phyloP scores from a whole-genome alignment of 2,329 filamentous ascomycete species.

The Exophiala aquamarina region DNA sequence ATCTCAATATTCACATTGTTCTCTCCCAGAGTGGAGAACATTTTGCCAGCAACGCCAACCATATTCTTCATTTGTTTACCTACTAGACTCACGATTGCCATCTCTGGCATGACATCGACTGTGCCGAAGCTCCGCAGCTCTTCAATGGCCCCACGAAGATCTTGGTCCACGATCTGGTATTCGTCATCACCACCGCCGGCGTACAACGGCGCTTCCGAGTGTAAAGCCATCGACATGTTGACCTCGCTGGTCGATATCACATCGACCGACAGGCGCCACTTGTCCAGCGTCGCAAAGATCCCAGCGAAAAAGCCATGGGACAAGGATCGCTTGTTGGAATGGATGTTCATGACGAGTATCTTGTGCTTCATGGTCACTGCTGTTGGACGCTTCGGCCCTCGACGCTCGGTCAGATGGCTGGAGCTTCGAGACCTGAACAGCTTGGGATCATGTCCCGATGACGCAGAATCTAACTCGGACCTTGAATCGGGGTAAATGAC shows the following conservation, averaged over 20 bases:
- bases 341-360: slow-evolving; percentile 95
- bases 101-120: slow-evolving; percentile 83
- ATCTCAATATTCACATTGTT: slow-evolving; percentile 97
- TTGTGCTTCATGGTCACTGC: slow-evolving; percentile 97
- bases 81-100: slow-evolving; percentile 94
- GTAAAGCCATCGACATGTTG: slow-evolving; percentile 95
- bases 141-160: slow-evolving; percentile 64
- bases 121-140: slow-evolving; percentile 81
- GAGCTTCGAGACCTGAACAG: slow-evolving; percentile 48
- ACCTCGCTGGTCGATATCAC: slow-evolving; percentile 96
- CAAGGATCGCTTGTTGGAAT: slow-evolving; percentile 94
- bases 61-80: slow-evolving; percentile 98
- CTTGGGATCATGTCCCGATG: slow-evolving; percentile 41
- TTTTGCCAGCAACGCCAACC: slow-evolving; percentile 86
- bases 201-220: slow-evolving; percentile 66
- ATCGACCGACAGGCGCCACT: slow-evolving; percentile 84
- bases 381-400: slow-evolving; percentile 71
- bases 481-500: slow-evolving; percentile 71
- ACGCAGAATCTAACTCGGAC: slow-evolving; percentile 51
- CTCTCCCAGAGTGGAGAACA: slow-evolving; percentile 93
- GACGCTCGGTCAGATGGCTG: slow-evolving; percentile 49
- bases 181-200: slow-evolving; percentile 49
- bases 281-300: slow-evolving; percentile 89
- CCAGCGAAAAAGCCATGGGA: slow-evolving; percentile 94
- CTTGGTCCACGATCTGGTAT: slow-evolving; percentile 57